Percentiles rank a stretch among this genome's conserved stretches.
phyloP scores from a whole-genome alignment of 768 basidiomycete species.

The Trametes punicea region DNA sequence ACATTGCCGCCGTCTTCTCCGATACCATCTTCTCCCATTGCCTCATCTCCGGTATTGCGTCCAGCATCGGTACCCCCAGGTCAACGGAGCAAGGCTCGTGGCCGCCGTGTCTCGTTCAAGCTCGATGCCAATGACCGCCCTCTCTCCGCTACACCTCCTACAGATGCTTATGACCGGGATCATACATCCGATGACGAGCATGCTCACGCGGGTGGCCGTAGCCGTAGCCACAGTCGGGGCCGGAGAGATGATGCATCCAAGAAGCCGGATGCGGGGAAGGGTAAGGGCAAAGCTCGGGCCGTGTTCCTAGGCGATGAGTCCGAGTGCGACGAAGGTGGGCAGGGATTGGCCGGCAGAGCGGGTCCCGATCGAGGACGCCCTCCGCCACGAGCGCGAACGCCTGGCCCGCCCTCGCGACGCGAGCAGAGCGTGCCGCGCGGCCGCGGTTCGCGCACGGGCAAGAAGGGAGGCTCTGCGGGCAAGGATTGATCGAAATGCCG shows the following conservation, averaged over 20 bases:
- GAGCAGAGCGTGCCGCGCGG: conserved; percentile 11
- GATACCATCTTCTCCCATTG: conserved; percentile 34
- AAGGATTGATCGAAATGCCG: conserved; percentile 3
- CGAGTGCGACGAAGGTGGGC: conserved; percentile 3
- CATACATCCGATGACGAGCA: neutral
- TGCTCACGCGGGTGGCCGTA: neutral
- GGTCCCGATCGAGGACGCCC: neutral
- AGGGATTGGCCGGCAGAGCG: neutral
- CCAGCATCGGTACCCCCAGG: conserved; percentile 29
- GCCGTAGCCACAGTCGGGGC: neutral
- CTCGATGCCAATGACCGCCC: conserved; percentile 31
- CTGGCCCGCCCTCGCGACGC: conserved; percentile 19
- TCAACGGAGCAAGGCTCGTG: conserved; percentile 49
- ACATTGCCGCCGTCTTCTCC: conserved; percentile 55
- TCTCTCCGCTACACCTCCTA: conserved; percentile 5
- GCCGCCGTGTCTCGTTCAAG: conserved; percentile 56
- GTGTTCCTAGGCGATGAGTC: conserved; percentile 7
- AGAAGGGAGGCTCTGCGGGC: neutral
- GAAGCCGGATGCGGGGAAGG: conserved; percentile 4
- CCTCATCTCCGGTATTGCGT: conserved; percentile 15
- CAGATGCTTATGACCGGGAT: neutral
- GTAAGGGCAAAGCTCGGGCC: conserved; percentile 17
- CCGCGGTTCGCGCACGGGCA: neutral
- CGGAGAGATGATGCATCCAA: neutral
- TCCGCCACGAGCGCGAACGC: conserved; percentile 18